Evolutionary conservation across 2,329 filamentous ascomycete genomes (phyloP), one percentile per base, ranked within the genome.

Genomic region (Rasamsonia emersonii): DNA sequence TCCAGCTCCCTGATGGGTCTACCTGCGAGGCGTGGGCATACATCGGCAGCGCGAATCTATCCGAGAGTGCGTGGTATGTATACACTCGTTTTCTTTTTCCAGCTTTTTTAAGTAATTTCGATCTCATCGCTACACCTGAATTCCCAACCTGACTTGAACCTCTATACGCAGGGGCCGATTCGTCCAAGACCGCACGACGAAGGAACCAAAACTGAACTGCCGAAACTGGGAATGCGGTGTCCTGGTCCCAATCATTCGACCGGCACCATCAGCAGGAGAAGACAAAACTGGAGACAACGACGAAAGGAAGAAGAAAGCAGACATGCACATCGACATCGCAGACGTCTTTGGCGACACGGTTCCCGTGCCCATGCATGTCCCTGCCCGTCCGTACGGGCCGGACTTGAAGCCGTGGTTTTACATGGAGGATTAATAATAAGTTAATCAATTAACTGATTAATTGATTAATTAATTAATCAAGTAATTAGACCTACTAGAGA

Each of bases 201-300:
- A 79, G 39, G 59, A 73, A 39, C 73, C 77, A 9, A 93, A 86
- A 56, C 68, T 96, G 41, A 86, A 73, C 40, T 86, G 82, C 56
- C 77, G 83, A 33, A 98, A 96, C 56, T 96, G 89, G 88, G 91
- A 96, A 61, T 94, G 86, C 51, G 91, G 91, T 20, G 83, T 98
- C 1, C 47, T 96, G 15, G 54, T 95, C 24, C 77, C 79, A 7
- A 65, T 82, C 15, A 46, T 44, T 17, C 25, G 35, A 26, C 9
- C 20, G 28, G 39, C 40, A 37, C 20, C 27, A 11, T 18, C 37
- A 15, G 25, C 25, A 3, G 35, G 28, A n/a, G 32, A 29, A 3
- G 32, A 45, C 10, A 39, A 42, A n/a, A 34, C 32, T 3, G 36
- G 44, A 25, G 32, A 36, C 35, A 41, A 47, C 26, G 48, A 52